Evolutionary conservation across 106 monocot genomes (phyloP).

Genomic region (Dendrobium officinale): DNA sequence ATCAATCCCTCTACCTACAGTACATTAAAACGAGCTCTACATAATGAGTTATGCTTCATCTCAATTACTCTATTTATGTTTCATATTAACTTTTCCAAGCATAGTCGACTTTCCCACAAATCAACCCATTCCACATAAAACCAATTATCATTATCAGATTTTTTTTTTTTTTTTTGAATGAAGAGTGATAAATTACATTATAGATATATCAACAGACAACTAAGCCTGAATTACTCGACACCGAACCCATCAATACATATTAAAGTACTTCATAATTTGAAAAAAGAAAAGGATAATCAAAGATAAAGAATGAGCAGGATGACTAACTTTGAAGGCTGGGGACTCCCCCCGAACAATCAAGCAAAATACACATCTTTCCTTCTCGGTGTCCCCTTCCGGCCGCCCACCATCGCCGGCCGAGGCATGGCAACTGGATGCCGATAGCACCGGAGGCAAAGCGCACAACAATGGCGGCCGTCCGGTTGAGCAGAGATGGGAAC

Average conservation of each 20-base stretch:
- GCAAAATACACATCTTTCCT: conserved; percentile 12
- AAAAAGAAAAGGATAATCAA: background rate
- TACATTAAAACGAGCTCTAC: too few relatives aligned
- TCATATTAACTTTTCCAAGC: too few relatives aligned
- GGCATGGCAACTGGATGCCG: background rate
- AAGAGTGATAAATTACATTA: background rate
- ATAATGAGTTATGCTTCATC: too few relatives aligned
- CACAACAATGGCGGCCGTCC: background rate
- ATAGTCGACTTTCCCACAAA: too few relatives aligned
- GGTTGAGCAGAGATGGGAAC: background rate
- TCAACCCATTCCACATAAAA: background rate
- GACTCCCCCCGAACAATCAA: conserved; percentile 10
- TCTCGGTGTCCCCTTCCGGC: background rate
- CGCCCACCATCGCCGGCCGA: background rate
- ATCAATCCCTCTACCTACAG: too few relatives aligned
- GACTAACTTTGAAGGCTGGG: conserved; percentile 16
- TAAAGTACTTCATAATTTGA: background rate
- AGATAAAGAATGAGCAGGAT: background rate
- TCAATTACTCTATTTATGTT: too few relatives aligned
- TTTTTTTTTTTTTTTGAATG: background rate
- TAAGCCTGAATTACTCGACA: background rate
- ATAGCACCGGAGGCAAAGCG: background rate
- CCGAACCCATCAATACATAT: background rate
- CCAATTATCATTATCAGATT: background rate
- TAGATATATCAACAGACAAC: background rate